These are phyloP conservation scores for Phytophthora melonis DNA, from an alignment of 352 stramenopile genomes.

Conservation along the genomic window DNA sequence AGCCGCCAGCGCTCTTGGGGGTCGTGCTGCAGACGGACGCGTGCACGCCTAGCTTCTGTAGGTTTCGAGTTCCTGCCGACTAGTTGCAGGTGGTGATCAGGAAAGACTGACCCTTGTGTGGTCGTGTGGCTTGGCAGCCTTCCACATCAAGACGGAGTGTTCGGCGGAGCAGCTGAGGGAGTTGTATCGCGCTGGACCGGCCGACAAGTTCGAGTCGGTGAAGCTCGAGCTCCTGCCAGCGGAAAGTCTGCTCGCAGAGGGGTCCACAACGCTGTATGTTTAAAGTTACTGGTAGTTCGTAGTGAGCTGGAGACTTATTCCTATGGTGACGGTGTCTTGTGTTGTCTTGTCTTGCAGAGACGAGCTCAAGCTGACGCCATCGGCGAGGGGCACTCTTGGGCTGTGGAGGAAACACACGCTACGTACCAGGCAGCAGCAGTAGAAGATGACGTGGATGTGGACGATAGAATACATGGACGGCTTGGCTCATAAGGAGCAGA, in stretches of 20 bases:
- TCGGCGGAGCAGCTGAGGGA: slow-evolving; percentile 46
- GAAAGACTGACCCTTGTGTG: background rate
- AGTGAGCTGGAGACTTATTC: background rate
- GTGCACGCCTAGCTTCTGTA: slow-evolving; percentile 84
- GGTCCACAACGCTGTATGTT: slow-evolving; percentile 42
- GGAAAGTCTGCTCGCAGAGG: slow-evolving; percentile 37
- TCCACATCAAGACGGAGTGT: slow-evolving; percentile 57
- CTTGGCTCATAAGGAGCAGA: background rate
- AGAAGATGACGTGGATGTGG: slow-evolving; percentile 4
- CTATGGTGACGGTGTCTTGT: slow-evolving; percentile 6
- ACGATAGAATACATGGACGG: slow-evolving; percentile 8
- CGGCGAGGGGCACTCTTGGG: slow-evolving; percentile 49
- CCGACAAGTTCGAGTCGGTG: slow-evolving; percentile 70
- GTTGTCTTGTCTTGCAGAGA: slow-evolving; percentile 29
- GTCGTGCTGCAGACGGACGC: slow-evolving; percentile 76
- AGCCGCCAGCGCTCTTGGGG: slow-evolving; percentile 68
- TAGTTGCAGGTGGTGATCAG: too few relatives aligned
- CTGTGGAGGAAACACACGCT: slow-evolving; percentile 57
- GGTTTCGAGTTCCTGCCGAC: slow-evolving; percentile 7
- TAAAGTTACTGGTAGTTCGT: background rate
- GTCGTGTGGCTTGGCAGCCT: slow-evolving; percentile 45
- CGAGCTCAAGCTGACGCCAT: slow-evolving; percentile 54
- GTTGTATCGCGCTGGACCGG: slow-evolving; percentile 54
- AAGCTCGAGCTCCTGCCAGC: slow-evolving; percentile 57
- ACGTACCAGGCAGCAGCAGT: slow-evolving; percentile 13